phyloP scores from a whole-genome alignment of 73 alveolate species.

The Halteria grandinella region DNA sequence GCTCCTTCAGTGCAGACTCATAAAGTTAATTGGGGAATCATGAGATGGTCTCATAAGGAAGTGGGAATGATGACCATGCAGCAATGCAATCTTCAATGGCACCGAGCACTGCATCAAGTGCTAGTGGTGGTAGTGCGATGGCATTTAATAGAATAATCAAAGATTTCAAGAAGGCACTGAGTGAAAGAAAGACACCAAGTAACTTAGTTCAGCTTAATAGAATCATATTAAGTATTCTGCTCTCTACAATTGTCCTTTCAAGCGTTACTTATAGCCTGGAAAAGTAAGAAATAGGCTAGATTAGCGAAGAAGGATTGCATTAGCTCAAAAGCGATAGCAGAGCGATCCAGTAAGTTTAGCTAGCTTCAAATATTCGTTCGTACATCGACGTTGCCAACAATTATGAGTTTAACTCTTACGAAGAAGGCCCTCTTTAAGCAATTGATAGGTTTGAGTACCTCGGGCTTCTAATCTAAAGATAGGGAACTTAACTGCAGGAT shows the following conservation, averaged over 20 bases:
- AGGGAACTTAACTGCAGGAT: not conserved
- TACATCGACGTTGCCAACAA: conserved; percentile 15
- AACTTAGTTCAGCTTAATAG: not conserved
- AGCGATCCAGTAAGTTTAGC: not conserved
- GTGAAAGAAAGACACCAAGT: conserved; percentile 42
- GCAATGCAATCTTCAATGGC: not conserved
- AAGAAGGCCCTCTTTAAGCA: not conserved
- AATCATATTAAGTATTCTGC: not conserved
- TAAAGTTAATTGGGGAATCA: not conserved
- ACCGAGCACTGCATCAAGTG: conserved; percentile 36
- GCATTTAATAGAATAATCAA: conserved; percentile 33
- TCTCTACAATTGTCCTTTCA: not conserved
- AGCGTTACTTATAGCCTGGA: conserved; percentile 10
- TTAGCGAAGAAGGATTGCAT: not conserved
- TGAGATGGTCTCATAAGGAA: too few species aligned
- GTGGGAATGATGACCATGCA: not conserved
- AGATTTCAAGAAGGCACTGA: conserved; percentile 40
- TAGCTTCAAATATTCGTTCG: conserved; percentile 37
- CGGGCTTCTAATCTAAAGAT: not conserved
- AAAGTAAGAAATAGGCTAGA: not conserved
- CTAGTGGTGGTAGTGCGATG: too few species aligned
- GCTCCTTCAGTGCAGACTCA: not conserved
- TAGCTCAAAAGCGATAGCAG: not conserved
- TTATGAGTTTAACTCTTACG: conserved; percentile 3
- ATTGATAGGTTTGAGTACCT: conserved; percentile 10